Evolutionary conservation across 208 protist species (phyloP).

Genomic region (Wallacemonas sp.): DNA sequence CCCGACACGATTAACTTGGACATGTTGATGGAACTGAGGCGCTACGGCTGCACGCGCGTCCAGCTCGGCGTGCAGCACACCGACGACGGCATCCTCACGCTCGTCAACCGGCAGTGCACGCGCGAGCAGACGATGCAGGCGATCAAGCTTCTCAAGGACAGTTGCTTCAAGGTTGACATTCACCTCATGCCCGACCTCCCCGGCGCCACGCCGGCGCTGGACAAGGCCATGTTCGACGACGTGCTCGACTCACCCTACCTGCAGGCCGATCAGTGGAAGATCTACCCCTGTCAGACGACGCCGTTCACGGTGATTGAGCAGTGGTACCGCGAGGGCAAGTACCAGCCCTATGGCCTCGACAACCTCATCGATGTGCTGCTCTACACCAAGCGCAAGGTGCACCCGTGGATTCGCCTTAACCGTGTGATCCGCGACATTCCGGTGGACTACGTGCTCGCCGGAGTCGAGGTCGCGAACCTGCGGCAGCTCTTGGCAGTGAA

Average conservation of each 20-base stretch:
- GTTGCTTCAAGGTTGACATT: slow-evolving; percentile 98
- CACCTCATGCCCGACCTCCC: slow-evolving; percentile 99
- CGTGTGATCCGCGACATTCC: slow-evolving; percentile 98
- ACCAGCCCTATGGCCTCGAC: slow-evolving; percentile 92
- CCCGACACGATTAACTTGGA: slow-evolving; percentile 97
- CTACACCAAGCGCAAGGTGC: slow-evolving; percentile 93
- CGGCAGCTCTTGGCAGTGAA: slow-evolving; percentile 94
- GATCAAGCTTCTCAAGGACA: slow-evolving; percentile 97
- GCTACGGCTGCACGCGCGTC: slow-evolving; percentile 96
- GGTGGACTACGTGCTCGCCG: slow-evolving; percentile 96
- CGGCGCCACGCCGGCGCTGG: slow-evolving; percentile 92
- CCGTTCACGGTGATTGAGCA: slow-evolving; percentile 98
- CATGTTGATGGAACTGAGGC: slow-evolving; percentile 91
- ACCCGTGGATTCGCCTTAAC: slow-evolving; percentile 99
- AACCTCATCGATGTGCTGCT: slow-evolving; percentile 94
- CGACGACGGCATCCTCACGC: slow-evolving; percentile 95
- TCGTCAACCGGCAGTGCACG: slow-evolving; percentile 95
- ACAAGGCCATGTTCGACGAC: slow-evolving; percentile 95
- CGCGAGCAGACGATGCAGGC: slow-evolving; percentile 91
- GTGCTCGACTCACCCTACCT: slow-evolving; percentile 95
- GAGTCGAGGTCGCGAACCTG: slow-evolving; percentile 97
- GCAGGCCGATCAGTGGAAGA: slow-evolving; percentile 98
- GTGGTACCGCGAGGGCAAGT: slow-evolving; percentile 96
- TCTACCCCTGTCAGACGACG: slow-evolving; percentile 99
- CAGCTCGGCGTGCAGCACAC: slow-evolving; percentile 99